Evolutionary conservation across 2,329 filamentous ascomycete species (phyloP), one percentile per base, ranked within the genome.

Genomic region (Septoria linicola): DNA sequence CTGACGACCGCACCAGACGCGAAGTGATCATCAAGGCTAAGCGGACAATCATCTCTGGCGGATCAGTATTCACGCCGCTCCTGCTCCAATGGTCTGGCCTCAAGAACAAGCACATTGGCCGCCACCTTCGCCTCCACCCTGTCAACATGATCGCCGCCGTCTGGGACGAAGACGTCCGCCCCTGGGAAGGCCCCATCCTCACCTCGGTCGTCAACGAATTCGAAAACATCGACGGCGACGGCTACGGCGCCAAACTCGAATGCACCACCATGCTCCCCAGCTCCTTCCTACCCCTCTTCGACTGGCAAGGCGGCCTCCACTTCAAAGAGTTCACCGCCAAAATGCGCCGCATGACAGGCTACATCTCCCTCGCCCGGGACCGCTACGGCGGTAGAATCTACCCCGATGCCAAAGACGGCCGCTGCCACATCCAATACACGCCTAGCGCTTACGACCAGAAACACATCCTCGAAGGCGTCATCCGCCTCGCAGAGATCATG

Each of bases 201-300:
- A 96, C 91, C 0, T 80, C 82, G 3, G 84, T 91, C 14, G 85
- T 88, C 57, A 81, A 78, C 36, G 83, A 87, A 47, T 89, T 91
- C 60, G 87, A 95, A 58, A 86, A 96, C 60, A 76, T 91, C 0
- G 89, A 96, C 66, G 81, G 81, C 4, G 76, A 83, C 35, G 89
- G 89, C 51, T 89, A 96, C 62, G 92, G 92, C 32, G 78, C 79
- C 41, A 95, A 95, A 68, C 75, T 96, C 21, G 90, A 96, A 74
- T 77, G 83, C 8, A 81, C 81, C 1, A 80, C 80, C 62, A 91
- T 93, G 86, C 63, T 89, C 64, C 89, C 90, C 0, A 80, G 83
- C 14, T 67, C 82, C 2, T 78, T 81, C 60, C 72, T 90, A 11
- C 73, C 82, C 4, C 72, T 79, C 44, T 74, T 88, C 46, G 79